These are phyloP conservation scores for Fraxinus albicans DNA, from an alignment of 305 asterid genomes.

Conservation along the genomic window DNA sequence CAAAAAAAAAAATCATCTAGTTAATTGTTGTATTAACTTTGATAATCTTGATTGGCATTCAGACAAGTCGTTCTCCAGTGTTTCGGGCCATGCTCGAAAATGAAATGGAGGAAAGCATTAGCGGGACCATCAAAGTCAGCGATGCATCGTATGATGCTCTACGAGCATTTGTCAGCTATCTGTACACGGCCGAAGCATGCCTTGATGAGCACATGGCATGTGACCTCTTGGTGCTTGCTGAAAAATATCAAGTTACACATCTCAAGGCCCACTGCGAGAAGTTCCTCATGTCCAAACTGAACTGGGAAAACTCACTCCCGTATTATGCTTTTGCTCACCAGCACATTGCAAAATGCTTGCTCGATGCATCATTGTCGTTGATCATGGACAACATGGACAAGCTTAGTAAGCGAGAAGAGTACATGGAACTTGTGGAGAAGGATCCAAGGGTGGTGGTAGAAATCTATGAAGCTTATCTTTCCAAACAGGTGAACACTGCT, in stretches of 20 bases:
- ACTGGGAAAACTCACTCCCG: constrained; percentile 82
- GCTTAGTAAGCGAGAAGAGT: constrained; percentile 75
- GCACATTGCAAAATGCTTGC: constrained; percentile 68
- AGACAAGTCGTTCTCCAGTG: constrained; percentile 77
- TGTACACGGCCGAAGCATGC: constrained; percentile 84
- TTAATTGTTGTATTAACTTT: background rate
- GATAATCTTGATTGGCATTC: constrained; percentile 19
- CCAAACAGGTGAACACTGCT: constrained; percentile 87
- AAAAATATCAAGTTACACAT: constrained; percentile 88
- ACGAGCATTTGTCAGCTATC: constrained; percentile 67
- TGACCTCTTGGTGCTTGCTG: constrained; percentile 84
- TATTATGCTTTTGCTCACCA: constrained; percentile 85
- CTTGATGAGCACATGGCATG: constrained; percentile 84
- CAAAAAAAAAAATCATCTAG: background rate
- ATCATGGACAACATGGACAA: constrained; percentile 83
- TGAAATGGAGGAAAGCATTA: constrained; percentile 86
- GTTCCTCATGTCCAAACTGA: constrained; percentile 69
- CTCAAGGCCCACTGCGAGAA: constrained; percentile 83
- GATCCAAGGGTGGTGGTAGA: constrained; percentile 86
- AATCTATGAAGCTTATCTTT: constrained; percentile 76
- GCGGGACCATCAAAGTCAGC: constrained; percentile 81
- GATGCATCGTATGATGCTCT: constrained; percentile 86
- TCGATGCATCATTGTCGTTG: constrained; percentile 70
- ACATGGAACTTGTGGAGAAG: constrained; percentile 79
- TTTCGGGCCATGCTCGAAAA: constrained; percentile 93